Evolutionary conservation across 2,329 filamentous ascomycete species (phyloP).

Genomic region (Corinectria fuckeliana): DNA sequence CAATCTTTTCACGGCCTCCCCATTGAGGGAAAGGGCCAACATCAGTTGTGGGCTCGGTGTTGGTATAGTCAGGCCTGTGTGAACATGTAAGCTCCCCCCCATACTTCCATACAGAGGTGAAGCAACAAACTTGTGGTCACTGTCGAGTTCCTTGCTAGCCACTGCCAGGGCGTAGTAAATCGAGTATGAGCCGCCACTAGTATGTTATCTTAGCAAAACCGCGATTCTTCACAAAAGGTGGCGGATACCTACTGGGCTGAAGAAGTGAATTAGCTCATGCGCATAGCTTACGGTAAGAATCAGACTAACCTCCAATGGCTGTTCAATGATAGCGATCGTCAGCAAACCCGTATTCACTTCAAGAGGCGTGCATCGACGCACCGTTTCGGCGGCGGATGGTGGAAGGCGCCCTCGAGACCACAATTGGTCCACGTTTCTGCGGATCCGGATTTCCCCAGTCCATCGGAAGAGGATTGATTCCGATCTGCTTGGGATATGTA

Average conservation of each 20-base stretch:
- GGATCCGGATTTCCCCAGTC: constrained; percentile 85
- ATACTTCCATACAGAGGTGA: neutral
- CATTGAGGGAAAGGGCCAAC: constrained; percentile 92
- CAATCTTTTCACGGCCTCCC: constrained; percentile 90
- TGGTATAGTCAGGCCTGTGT: constrained; percentile 63
- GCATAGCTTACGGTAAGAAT: neutral
- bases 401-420: constrained; percentile 77
- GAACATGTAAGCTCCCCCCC: constrained; percentile 3
- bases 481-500: constrained; percentile 92
- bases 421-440: constrained; percentile 79
- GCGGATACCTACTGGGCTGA: constrained; percentile 43
- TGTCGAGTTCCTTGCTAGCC: constrained; percentile 85
- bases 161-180: constrained; percentile 95
- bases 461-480: constrained; percentile 89
- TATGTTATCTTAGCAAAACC: constrained; percentile 15
- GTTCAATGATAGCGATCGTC: constrained; percentile 15
- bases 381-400: constrained; percentile 84
- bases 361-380: constrained; percentile 48
- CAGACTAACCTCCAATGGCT: constrained; percentile 64
- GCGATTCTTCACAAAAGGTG: neutral
- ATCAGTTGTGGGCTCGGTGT: constrained; percentile 89
- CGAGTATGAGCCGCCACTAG: constrained; percentile 84
- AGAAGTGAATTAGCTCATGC: constrained; percentile 31
- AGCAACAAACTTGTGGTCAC: constrained; percentile 70
- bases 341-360: constrained; percentile 20